Conservation (phyloP, 2,329 filamentous ascomycete genomes). For the Monilinia aucupariae region DNA sequence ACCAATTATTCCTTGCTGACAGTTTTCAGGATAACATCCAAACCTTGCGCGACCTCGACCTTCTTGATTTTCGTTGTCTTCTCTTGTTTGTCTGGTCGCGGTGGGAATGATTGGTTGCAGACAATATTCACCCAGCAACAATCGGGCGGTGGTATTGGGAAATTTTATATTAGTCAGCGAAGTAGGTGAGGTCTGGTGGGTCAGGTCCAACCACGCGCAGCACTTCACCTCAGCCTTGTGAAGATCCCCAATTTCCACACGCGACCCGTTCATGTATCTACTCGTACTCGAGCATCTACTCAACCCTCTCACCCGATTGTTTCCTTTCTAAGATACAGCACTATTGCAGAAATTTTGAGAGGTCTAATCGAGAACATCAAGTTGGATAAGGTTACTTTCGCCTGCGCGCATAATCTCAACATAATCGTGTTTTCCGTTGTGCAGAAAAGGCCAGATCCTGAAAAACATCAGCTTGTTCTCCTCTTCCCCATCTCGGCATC, state of each 20-base stretch:
- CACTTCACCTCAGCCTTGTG: constrained; percentile 7
- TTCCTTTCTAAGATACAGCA: accelerated
- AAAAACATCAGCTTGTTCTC: constrained; percentile 13
- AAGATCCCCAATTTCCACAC: not conserved
- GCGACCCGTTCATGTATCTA: not conserved
- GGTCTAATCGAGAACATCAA: not conserved
- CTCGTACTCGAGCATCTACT: constrained; percentile 3
- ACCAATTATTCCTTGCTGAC: not conserved
- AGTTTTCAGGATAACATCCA: constrained; percentile 2
- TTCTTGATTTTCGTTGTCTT: not conserved
- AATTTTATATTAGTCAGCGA: constrained; percentile 8
- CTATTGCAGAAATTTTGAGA: not conserved
- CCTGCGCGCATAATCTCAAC: not conserved
- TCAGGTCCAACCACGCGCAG: too few relatives aligned
- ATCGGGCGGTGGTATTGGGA: constrained; percentile 2
- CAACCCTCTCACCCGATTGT: not conserved
- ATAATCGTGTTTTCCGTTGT: not conserved
- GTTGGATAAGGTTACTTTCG: not conserved
- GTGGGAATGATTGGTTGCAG: constrained; percentile 16
- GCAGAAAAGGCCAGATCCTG: constrained; percentile 8
- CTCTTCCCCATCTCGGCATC: not conserved
- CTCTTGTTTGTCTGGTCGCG: constrained; percentile 8
- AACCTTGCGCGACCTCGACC: constrained; percentile 5
- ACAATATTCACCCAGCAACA: constrained; percentile 17
- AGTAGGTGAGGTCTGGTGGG: too few relatives aligned